Base-by-base conservation (phyloP, 768 basidiomycete genomes). In the Macrolepiota albuminosa region DNA sequence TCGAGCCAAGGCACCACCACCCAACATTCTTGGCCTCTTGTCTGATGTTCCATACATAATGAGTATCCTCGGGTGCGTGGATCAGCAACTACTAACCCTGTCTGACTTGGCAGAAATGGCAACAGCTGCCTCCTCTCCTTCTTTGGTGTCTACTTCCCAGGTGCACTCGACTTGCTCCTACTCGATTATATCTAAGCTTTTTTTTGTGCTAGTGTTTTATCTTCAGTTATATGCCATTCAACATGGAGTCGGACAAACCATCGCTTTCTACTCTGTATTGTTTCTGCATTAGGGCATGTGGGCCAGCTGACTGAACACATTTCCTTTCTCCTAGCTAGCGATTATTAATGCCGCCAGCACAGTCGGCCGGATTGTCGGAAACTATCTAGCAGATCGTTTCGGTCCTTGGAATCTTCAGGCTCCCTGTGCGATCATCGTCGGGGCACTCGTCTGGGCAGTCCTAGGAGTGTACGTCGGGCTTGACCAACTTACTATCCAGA, bases 351-450 rank as follows among this genome's bases (percentile, higher is more conserved):
- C 72, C 4, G 65, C 71, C 4, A 68, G 73, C 7, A 63, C 70
- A 21, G 45, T 78, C 37, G 76, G 74, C 40, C 75, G 76, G 9
- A 64, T 76, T 29, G 66, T 63, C 6, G 70, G 69, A 16, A 76
- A 72, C 45, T 67, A 71, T 51, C 64, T 74, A 3, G 77, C 77
- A 33, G 77, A 58, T 40, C 43, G 31, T 18, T 58, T 62, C 10
- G 61, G 61, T 13, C 61, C 73, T 26, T 79, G 74, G 72, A 76
- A 76, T 54, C 53, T 75, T 11, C 56, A 49, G 7, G 8, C 40
- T 47, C 55, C 45, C 4, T 52, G 51, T 37, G 24, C 36, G 0
- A 5, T 26, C 26, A 4, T 52, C 3, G 37, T 24, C 4, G 51
- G 51, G 14, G 51, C 51, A 26, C 16, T 76, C 58, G 72, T 80